Base-by-base conservation (phyloP, 805 yeast genomes). In the Yamadazyma sp. region DNA sequence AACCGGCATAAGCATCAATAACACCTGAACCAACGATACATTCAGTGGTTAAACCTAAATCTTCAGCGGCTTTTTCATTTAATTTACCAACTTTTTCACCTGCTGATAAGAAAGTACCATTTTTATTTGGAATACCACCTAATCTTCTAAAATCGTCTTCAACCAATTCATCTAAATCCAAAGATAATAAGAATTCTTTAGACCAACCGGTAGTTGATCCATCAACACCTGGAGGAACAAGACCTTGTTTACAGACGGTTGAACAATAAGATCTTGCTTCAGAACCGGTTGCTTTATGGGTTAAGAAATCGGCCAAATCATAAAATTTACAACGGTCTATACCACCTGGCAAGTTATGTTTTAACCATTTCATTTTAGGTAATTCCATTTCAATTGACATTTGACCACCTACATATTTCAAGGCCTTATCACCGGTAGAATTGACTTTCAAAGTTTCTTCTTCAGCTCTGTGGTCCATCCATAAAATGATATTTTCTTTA, bases 351-450 rank as follows among this genome's bases (percentile, higher is more conserved):
- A 88, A 64, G 60, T 93, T 72, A 58, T 84, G 81, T 58, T 91
- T 91, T 53, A 93, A 73, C 98, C 98, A 93, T 65, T 86, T 85
- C 65, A 87, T 88, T 63, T 93, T 93, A 42, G 98, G 98, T 46
- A 93, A 72, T 56, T 93, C 98, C 98, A 93, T 93, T 61, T 91
- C 98, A 52, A 93, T 84, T 33, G 97, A 88, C 97, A 93, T 91
- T 50, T 80, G 82, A 13, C 98, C 98, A 40, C 98, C 98, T 13
- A 93, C 98, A 56, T 86, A 93, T 56, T 86, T 83, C 52, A 93
- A 71, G 39, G 86, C 78, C 52, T 76, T 78, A 53, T 87, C 94
- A 23, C 75, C 73, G 0, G 96, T 83, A 27, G 81, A 76, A 60
- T 91, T 91, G 57, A 93, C 88, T 38, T 68, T 75, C 37, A 77